These are phyloP conservation scores for Choanephora cucurbitarum DNA, from an alignment of 371 early-diverging fungal genomes.

Conservation along the genomic window DNA sequence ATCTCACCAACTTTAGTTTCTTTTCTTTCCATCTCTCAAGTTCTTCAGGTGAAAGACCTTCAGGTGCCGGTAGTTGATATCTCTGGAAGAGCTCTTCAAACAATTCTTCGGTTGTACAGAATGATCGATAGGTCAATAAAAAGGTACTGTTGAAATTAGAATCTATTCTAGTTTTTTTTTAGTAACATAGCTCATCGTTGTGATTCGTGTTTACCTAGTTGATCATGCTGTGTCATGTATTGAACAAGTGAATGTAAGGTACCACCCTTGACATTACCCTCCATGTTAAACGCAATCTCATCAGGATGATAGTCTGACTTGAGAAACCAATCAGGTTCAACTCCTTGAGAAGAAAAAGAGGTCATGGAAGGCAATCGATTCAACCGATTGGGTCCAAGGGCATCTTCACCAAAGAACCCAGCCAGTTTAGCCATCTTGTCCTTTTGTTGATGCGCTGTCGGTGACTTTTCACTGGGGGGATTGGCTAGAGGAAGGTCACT, in stretches of 20 bases:
- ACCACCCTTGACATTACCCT: constrained; percentile 90
- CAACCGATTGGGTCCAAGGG: constrained; percentile 17
- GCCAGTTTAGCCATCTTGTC: constrained; percentile 42
- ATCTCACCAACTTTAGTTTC: constrained; percentile 82
- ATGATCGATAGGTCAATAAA: constrained; percentile 89
- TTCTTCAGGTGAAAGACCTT: constrained; percentile 66
- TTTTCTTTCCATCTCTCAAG: constrained; percentile 80
- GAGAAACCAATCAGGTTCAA: constrained; percentile 48
- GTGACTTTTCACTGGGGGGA: constrained; percentile 10
- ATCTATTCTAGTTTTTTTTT: constrained; percentile 37
- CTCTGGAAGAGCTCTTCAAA: constrained; percentile 72
- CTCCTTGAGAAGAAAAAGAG: not conserved
- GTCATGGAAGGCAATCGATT: not conserved
- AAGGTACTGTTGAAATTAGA: constrained; percentile 82
- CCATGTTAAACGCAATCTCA: constrained; percentile 81
- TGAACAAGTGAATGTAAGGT: constrained; percentile 83
- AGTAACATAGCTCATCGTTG: too few species aligned
- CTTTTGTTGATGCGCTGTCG: constrained; percentile 4
- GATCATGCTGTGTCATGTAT: constrained; percentile 86
- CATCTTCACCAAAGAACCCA: constrained; percentile 73
- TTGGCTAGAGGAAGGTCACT: not conserved
- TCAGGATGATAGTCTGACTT: constrained; percentile 68
- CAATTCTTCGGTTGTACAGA: constrained; percentile 75
- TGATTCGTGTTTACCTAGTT: constrained; percentile 66
- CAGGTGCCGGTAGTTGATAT: constrained; percentile 75